A percentile compares a stretch with the other conserved stretches of the same genome.
These are phyloP conservation scores for Glebionis coronaria DNA, from an alignment of 129 eudicot genomes.

Conservation along the genomic window DNA sequence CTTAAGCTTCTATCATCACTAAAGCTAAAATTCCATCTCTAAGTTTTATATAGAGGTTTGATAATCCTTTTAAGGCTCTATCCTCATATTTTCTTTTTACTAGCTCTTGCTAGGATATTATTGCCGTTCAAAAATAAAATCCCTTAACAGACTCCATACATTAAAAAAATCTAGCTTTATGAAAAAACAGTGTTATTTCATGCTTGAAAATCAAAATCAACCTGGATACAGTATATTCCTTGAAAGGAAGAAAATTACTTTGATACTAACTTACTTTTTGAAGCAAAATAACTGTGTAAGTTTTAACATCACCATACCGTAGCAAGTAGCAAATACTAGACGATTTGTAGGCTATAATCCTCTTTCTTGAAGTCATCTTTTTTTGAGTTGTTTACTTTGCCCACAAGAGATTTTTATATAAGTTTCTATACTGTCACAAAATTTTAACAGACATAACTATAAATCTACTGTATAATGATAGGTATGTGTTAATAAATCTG, in stretches of 20 bases:
- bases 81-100: no score
- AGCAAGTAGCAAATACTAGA: conserved; percentile 9
- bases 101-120: neutral
- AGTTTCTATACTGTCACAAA: no score
- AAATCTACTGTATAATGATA: no score
- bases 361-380: neutral
- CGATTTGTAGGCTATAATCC: neutral
- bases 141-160: neutral
- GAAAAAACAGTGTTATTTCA: conserved; percentile 10
- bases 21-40: no score
- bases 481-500: no score
- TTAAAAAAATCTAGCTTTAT: neutral
- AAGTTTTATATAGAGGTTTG: no score
- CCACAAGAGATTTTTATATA: no score
- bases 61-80: no score
- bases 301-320: neutral
- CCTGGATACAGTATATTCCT: neutral
- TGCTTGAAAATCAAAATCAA: neutral
- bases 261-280: neutral
- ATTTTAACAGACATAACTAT: no score
- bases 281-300: neutral
- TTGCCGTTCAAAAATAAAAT: neutral
- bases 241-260: neutral
- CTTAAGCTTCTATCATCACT: no score
- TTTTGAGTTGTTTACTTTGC: no score